A percentile compares a stretch with the other conserved stretches of the same genome.
These are phyloP conservation scores for Melastoma candidum DNA, from an alignment of 441 rosid species.

Conservation along the genomic window DNA sequence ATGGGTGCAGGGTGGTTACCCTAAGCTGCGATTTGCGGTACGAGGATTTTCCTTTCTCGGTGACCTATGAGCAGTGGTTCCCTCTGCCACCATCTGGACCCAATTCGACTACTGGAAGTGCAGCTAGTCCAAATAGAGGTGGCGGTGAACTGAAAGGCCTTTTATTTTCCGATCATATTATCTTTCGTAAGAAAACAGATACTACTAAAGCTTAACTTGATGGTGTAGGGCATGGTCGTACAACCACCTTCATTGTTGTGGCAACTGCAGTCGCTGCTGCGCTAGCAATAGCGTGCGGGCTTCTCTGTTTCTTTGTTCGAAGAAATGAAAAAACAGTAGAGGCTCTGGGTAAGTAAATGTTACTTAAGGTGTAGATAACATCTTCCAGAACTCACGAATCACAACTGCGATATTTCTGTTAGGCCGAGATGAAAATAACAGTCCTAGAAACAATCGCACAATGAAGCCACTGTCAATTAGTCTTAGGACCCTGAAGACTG, in stretches of 20 bases:
- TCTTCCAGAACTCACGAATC: too few relatives aligned
- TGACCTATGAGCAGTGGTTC: not conserved
- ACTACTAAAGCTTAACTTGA: not conserved
- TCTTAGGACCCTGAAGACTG: not conserved
- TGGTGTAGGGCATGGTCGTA: not conserved
- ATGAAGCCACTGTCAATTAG: not conserved
- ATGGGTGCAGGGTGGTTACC: not conserved
- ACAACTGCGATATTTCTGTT: too few relatives aligned
- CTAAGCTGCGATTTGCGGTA: slow-evolving; percentile 3
- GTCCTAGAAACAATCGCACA: not conserved
- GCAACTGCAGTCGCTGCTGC: not conserved
- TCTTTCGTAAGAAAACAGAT: not conserved
- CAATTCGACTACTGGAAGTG: not conserved
- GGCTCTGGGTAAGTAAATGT: not conserved
- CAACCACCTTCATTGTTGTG: not conserved
- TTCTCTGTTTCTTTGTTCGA: not conserved
- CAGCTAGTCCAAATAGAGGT: not conserved
- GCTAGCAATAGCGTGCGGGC: not conserved
- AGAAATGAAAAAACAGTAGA: not conserved
- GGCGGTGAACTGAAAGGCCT: not conserved
- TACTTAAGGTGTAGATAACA: too few relatives aligned
- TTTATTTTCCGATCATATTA: not conserved
- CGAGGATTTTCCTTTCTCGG: slow-evolving; percentile 3
- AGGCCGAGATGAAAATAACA: not conserved
- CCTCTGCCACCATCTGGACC: not conserved